Evolutionary conservation across 1,139 yeast species (phyloP).

Genomic region (Yamadazyma dendronema): DNA sequence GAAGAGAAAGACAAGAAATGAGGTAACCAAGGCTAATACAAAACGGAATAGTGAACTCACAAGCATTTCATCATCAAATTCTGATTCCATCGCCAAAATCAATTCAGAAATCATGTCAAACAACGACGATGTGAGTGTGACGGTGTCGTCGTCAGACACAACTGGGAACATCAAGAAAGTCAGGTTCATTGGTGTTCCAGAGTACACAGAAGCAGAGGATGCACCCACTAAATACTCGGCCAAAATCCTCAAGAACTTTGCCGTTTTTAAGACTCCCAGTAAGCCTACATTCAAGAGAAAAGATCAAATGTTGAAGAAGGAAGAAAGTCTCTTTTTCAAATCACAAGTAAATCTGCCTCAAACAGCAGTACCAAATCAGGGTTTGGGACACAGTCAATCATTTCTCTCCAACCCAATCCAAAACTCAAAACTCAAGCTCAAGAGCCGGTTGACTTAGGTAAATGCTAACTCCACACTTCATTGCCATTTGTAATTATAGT

Average conservation of each 20-base stretch:
- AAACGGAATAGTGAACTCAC: conserved; percentile 26
- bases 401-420: conserved; percentile 10
- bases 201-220: conserved; percentile 53
- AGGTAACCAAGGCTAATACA: conserved; percentile 35
- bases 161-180: conserved; percentile 35
- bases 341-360: conserved; percentile 23
- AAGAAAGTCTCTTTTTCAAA: conserved; percentile 52
- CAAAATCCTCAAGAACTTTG: conserved; percentile 47
- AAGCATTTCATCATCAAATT: conserved; percentile 7
- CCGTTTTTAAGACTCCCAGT: conserved; percentile 33
- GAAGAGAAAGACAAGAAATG: conserved; percentile 25
- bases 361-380: conserved; percentile 2
- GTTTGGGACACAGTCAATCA: background rate
- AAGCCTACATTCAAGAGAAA: conserved; percentile 32
- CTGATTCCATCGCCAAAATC: conserved; percentile 6
- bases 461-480: background rate
- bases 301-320: conserved; percentile 47
- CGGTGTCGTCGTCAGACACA: conserved; percentile 7
- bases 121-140: conserved; percentile 5
- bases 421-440: conserved; percentile 10
- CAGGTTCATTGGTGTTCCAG: conserved; percentile 52
- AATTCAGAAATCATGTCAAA: conserved; percentile 11
- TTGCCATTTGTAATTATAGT: too few relatives aligned
- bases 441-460: conserved; percentile 12
- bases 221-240: conserved; percentile 50